Evolutionary conservation across 345 rosid genomes (phyloP).

Genomic region (Syzygium grande): DNA sequence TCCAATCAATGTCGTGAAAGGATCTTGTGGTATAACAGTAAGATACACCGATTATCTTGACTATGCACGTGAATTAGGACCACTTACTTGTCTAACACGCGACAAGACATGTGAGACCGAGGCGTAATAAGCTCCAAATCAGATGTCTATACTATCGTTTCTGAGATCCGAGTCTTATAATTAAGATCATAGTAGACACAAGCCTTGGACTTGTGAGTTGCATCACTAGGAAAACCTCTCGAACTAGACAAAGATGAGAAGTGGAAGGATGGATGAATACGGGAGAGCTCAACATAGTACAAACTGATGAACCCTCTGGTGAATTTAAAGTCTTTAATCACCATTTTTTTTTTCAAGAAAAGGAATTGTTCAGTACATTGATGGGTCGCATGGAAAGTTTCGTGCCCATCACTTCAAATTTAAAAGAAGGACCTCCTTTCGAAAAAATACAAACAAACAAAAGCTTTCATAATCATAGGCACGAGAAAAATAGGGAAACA

Average conservation of each 20-base stretch:
- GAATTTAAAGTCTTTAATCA: not conserved
- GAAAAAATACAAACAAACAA: not conserved
- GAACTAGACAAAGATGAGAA: not conserved
- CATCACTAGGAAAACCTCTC: not conserved
- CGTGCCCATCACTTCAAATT: not conserved
- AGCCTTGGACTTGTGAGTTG: accelerated
- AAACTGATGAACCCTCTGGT: not conserved
- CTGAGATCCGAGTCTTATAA: not conserved
- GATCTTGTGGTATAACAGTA: not conserved
- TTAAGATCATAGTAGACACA: not conserved
- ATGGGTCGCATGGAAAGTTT: not conserved
- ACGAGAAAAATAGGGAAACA: not conserved
- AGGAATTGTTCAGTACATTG: not conserved
- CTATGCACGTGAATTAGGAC: not conserved
- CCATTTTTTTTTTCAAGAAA: not conserved
- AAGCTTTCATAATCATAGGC: not conserved
- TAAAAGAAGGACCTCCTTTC: not conserved
- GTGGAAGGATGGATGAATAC: not conserved
- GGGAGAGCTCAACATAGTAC: not conserved
- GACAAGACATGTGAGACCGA: accelerated
- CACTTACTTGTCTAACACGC: accelerated
- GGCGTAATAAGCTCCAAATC: not conserved
- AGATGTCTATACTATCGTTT: accelerated
- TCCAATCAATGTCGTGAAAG: not conserved
- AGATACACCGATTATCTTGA: not conserved